Evolutionary conservation across 345 rosid genomes (phyloP).

Genomic region (Pugionium dolabratum): DNA sequence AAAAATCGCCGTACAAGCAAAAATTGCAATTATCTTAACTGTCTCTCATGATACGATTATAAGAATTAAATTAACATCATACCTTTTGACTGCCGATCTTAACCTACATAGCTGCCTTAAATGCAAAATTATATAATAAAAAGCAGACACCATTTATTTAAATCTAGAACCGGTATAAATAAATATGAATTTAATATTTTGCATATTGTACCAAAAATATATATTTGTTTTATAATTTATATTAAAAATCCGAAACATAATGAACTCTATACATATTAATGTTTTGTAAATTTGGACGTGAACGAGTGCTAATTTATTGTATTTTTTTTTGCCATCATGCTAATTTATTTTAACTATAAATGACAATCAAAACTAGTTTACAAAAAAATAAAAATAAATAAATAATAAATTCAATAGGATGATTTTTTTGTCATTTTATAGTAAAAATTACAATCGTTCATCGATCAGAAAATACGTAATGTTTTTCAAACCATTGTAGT

Average conservation of each 20-base stretch:
- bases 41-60: conserved; percentile 15
- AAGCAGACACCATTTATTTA: not conserved
- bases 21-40: conserved; percentile 8
- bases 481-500: too few relatives aligned
- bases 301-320: not conserved
- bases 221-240: not conserved
- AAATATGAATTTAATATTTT: not conserved
- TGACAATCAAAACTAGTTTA: not conserved
- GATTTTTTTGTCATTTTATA: too few relatives aligned
- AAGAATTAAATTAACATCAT: not conserved
- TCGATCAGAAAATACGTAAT: too few relatives aligned
- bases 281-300: not conserved
- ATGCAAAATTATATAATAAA: not conserved
- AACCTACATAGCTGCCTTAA: conserved; percentile 5
- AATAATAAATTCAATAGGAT: too few relatives aligned
- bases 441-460: too few relatives aligned
- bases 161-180: not conserved
- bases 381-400: not conserved
- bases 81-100: conserved; percentile 24
- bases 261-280: not conserved
- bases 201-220: not conserved
- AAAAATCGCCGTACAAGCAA: conserved; percentile 23
- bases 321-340: too few relatives aligned
- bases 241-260: not conserved
- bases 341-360: not conserved